Evolutionary conservation across 805 yeast genomes (phyloP).

Genomic region (Sungouiozyma ichnusensis): DNA sequence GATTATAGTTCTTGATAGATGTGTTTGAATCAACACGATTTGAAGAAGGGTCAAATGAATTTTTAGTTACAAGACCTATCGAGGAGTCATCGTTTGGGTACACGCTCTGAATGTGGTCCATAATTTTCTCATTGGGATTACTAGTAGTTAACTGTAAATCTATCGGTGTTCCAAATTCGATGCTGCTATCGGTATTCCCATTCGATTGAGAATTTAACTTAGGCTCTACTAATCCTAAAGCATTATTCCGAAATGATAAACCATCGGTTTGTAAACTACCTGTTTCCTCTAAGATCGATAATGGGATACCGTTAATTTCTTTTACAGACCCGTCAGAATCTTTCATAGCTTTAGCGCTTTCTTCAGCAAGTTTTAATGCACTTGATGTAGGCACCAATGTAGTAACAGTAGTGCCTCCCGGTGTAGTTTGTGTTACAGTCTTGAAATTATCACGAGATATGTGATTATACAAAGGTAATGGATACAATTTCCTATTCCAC

Average conservation of each 20-base stretch:
- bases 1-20: background rate
- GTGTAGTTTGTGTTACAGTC: slow-evolving; percentile 75
- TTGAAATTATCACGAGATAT: slow-evolving; percentile 83
- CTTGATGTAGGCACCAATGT: slow-evolving; percentile 79
- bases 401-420: slow-evolving; percentile 86
- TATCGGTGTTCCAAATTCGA: background rate
- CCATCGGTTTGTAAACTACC: slow-evolving; percentile 43
- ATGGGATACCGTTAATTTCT: slow-evolving; percentile 60
- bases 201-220: background rate
- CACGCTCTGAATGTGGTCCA: background rate
- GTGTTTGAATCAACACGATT: background rate
- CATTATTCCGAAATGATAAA: background rate
- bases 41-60: background rate
- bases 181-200: too few species aligned
- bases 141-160: background rate
- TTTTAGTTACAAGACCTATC: background rate
- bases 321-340: slow-evolving; percentile 27
- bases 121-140: background rate
- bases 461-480: slow-evolving; percentile 84
- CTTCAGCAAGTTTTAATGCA: slow-evolving; percentile 40
- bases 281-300: slow-evolving; percentile 66
- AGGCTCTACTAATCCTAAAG: background rate
- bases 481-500: slow-evolving; percentile 39
- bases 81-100: background rate
- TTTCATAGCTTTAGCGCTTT: slow-evolving; percentile 17